Evolutionary conservation across 1,284 basidiomycete genomes (phyloP).

Genomic region (Schizopora paradoxa): DNA sequence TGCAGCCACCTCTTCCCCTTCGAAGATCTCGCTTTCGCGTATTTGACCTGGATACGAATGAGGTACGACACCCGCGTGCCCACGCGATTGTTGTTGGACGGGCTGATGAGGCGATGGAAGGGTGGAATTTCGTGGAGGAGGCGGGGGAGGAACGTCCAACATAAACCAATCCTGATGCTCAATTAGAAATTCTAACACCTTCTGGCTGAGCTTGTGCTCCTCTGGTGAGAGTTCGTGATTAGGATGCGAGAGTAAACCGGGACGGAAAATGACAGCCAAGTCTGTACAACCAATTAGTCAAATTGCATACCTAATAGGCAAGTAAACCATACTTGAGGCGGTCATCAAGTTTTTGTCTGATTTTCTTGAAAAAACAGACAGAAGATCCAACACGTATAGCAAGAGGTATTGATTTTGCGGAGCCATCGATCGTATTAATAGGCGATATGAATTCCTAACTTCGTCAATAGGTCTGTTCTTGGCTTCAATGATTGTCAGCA

Average conservation of each 20-base stretch:
- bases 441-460: slow-evolving; percentile 75
- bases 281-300: slow-evolving; percentile 49
- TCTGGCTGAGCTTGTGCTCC: slow-evolving; percentile 84
- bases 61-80: slow-evolving; percentile 3
- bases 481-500: slow-evolving; percentile 45
- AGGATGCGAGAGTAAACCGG: slow-evolving; percentile 87
- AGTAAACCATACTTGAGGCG: slow-evolving; percentile 68
- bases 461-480: slow-evolving; percentile 48
- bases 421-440: slow-evolving; percentile 81
- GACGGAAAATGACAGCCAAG: slow-evolving; percentile 91
- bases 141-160: slow-evolving; percentile 73
- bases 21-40: slow-evolving; percentile 4
- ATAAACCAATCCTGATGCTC: slow-evolving; percentile 84
- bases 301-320: too few species aligned
- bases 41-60: neutral
- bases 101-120: slow-evolving; percentile 8
- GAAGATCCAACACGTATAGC: slow-evolving; percentile 91
- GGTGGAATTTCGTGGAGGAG: slow-evolving; percentile 33
- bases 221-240: slow-evolving; percentile 74
- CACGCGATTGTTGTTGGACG: slow-evolving; percentile 5
- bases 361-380: slow-evolving; percentile 91
- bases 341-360: slow-evolving; percentile 95
- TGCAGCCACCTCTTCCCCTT: slow-evolving; percentile 1
- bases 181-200: slow-evolving; percentile 93
- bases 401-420: slow-evolving; percentile 90